phyloP scores from a whole-genome alignment of 108 stramenopile species.

The Parmales sp. region DNA sequence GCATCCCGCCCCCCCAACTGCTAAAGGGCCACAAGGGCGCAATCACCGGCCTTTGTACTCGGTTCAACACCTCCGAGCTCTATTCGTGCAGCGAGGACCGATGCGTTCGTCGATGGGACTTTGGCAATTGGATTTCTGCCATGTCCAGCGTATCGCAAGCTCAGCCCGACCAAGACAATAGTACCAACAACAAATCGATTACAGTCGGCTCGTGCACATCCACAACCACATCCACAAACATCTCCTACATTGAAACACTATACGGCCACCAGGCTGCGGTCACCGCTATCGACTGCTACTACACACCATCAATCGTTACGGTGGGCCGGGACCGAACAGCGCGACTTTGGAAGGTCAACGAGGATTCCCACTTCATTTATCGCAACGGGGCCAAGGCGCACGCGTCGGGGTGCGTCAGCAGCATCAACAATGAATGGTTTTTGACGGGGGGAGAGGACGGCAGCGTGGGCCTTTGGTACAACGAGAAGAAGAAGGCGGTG shows the following conservation, averaged over 20 bases:
- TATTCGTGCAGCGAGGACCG: too few relatives aligned
- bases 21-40: too few relatives aligned
- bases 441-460: slow-evolving; percentile 87
- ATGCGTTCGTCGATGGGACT: too few relatives aligned
- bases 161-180: too few relatives aligned
- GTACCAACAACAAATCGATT: too few relatives aligned
- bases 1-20: too few relatives aligned
- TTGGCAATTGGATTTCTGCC: too few relatives aligned
- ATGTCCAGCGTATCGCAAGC: too few relatives aligned
- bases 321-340: slow-evolving; percentile 78
- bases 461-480: slow-evolving; percentile 75
- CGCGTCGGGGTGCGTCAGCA: slow-evolving; percentile 58
- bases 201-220: too few relatives aligned
- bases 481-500: slow-evolving; percentile 85
- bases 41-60: too few relatives aligned
- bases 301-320: slow-evolving; percentile 28
- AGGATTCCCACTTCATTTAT: slow-evolving; percentile 94
- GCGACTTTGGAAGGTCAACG: slow-evolving; percentile 91
- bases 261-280: slow-evolving; percentile 95
- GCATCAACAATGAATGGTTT: slow-evolving; percentile 82
- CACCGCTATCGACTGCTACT: slow-evolving; percentile 13
- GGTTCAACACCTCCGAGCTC: too few relatives aligned
- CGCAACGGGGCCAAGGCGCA: slow-evolving; percentile 57
- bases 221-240: too few relatives aligned
- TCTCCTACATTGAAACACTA: slow-evolving; percentile 93